Evolutionary conservation across 176 grass and related monocot genomes (phyloP), one percentile per base, ranked within the genome.

Genomic region (Chrysopogon serrulatus): DNA sequence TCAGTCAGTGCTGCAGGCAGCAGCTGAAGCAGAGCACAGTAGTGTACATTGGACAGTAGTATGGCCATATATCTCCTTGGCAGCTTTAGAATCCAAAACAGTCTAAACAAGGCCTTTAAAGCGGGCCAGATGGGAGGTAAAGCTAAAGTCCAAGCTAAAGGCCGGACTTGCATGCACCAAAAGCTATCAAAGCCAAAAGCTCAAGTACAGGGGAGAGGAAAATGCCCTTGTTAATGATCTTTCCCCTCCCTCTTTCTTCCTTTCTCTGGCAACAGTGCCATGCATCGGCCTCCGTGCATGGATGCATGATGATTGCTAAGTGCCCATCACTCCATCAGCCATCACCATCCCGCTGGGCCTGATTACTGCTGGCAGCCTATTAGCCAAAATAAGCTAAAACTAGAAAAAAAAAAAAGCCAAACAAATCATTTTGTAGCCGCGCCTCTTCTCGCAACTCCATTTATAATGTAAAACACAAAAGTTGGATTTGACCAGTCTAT

Each of bases 81-180:
- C 80, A 66, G 86, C 67, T 59, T 84, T 79, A 65, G 74, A 73
- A 79, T 88, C 57, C 75, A 64, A 79, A 26, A 79, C 67, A 67
- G 81, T 74, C 81, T 84, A 79, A 88, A 88, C 86, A 66, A 88
- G 18, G 56, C 44, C 86, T 88, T 79, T 88, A 88, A 88, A 88
- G 75, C 60, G 60, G 57, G 35, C 26, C 74, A 73, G 35, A 79
- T 30, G 35, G 23, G 71, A 66, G 57, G 19, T 65, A 83, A 88
- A 78, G 80, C 41, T 86, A 66, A 86, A 86, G 84, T 53, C 56
- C 57, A 56, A 54, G 51, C 51, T 54, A 43, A 86, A 21, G 21
- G 14, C 32, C 32, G 32, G n/a, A 60, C 61, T 21, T 15, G 31
- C 47, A 60, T 76, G 78, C 85, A 75, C 21, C 31, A 59, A 87